A percentile compares a stretch with the other conserved stretches of the same genome.
phyloP scores from a whole-genome alignment of 768 basidiomycete species.

The Pleurotus tuoliensis region DNA sequence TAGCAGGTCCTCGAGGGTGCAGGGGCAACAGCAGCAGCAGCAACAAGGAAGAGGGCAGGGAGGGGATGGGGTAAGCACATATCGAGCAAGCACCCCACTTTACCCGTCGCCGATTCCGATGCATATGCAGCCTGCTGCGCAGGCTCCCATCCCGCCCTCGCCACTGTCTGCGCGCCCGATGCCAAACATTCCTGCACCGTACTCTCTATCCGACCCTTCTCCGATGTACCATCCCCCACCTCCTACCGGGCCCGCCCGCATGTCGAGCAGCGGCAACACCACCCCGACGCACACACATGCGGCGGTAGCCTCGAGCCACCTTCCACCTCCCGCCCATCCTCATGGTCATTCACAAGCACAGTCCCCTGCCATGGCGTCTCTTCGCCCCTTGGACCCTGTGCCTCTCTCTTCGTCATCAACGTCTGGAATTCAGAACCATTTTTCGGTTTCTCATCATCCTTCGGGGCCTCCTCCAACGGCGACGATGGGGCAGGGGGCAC shows the following conservation, averaged over 20 bases:
- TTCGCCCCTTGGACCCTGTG: slow-evolving; percentile 23
- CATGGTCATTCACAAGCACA: slow-evolving; percentile 17
- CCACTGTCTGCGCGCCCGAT: slow-evolving; percentile 7
- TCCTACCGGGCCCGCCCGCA: slow-evolving; percentile 21
- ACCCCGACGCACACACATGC: slow-evolving; percentile 4
- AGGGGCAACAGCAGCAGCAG: slow-evolving; percentile 25
- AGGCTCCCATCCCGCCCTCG: not conserved
- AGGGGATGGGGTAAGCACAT: slow-evolving; percentile 6
- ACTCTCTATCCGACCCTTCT: slow-evolving; percentile 12
- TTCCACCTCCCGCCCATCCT: slow-evolving; percentile 12
- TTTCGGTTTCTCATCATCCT: not conserved
- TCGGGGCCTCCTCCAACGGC: slow-evolving; percentile 13
- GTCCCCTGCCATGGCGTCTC: slow-evolving; percentile 26
- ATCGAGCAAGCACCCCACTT: slow-evolving; percentile 16
- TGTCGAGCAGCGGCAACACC: slow-evolving; percentile 8
- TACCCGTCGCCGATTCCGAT: not conserved
- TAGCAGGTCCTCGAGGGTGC: slow-evolving; percentile 17
- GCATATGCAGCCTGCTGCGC: not conserved
- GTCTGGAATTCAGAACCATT: slow-evolving; percentile 12
- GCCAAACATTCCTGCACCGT: slow-evolving; percentile 9
- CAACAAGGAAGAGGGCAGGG: slow-evolving; percentile 2
- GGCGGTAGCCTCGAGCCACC: slow-evolving; percentile 10
- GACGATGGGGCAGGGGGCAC: slow-evolving; percentile 9
- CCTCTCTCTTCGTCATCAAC: slow-evolving; percentile 11
- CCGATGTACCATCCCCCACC: slow-evolving; percentile 14